These are phyloP conservation scores for Penicillium frequentans DNA, from an alignment of 2,329 filamentous ascomycete genomes.

Conservation along the genomic window DNA sequence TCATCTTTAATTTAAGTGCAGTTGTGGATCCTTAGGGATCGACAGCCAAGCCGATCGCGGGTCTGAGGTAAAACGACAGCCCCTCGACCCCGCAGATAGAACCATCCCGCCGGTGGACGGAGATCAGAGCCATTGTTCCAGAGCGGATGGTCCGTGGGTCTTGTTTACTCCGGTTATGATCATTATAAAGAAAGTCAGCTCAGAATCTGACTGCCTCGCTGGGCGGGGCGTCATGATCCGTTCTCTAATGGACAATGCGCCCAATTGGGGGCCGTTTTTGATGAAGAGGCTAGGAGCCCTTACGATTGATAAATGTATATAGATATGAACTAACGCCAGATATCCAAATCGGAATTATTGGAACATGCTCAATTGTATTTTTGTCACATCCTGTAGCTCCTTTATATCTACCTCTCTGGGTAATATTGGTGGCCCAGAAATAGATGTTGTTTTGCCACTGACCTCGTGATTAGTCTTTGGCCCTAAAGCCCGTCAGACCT, in stretches of 20 bases:
- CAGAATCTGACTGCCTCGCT: neutral
- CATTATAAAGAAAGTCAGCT: neutral
- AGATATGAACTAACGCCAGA: constrained; percentile 1
- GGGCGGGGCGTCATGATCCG: neutral
- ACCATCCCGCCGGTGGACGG: neutral
- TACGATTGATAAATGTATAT: constrained; percentile 1
- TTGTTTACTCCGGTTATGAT: neutral
- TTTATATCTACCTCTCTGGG: neutral
- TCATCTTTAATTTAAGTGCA: neutral
- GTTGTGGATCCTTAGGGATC: constrained; percentile 1
- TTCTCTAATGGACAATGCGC: neutral
- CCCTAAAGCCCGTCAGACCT: neutral
- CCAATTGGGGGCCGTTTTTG: neutral
- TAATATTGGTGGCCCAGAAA: neutral
- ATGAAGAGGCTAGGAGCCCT: neutral
- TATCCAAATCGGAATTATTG: neutral
- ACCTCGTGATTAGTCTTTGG: neutral
- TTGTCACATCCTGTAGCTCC: neutral
- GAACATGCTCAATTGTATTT: neutral
- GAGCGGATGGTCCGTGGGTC: neutral
- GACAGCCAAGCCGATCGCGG: constrained; percentile 3
- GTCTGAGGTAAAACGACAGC: neutral
- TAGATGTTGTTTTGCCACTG: neutral
- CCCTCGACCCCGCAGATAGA: neutral
- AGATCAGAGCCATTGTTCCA: neutral